Evolutionary conservation across 257 asterid species (phyloP).

Genomic region (Prunella vulgaris): DNA sequence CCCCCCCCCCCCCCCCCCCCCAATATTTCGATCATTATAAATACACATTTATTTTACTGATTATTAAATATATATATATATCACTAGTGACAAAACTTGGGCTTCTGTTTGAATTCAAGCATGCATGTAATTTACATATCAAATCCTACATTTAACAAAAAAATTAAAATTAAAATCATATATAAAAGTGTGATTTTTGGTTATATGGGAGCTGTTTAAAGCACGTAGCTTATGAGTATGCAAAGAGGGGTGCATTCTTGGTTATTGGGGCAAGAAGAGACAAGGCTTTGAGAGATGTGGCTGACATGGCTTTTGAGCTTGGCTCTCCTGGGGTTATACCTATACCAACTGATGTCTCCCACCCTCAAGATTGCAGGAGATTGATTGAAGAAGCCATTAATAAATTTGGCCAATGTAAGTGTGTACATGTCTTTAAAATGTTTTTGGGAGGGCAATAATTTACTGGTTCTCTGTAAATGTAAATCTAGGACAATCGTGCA

Average conservation of each 20-base stretch:
- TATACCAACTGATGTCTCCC: constrained; percentile 49
- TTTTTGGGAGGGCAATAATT: no score
- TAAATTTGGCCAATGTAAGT: constrained; percentile 56
- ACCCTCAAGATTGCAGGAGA: constrained; percentile 47
- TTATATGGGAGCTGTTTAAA: neutral
- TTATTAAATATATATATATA: no score
- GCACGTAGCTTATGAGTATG: constrained; percentile 86
- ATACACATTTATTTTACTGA: no score
- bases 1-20: no score
- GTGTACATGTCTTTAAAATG: no score
- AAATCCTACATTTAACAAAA: no score
- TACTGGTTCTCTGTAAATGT: no score
- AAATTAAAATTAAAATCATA: neutral
- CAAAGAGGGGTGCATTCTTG: constrained; percentile 62
- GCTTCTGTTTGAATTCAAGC: neutral
- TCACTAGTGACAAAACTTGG: neutral
- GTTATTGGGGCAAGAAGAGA: constrained; percentile 73
- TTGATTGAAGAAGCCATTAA: constrained; percentile 51
- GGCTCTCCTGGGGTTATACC: constrained; percentile 67
- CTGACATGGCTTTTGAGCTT: constrained; percentile 39
- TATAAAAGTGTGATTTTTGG: neutral
- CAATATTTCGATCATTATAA: no score
- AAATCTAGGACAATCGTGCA: no score
- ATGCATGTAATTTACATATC: neutral
- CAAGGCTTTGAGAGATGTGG: constrained; percentile 50